phyloP scores from a whole-genome alignment of 1,284 basidiomycete species.

The Chondrostereum purpureum region DNA sequence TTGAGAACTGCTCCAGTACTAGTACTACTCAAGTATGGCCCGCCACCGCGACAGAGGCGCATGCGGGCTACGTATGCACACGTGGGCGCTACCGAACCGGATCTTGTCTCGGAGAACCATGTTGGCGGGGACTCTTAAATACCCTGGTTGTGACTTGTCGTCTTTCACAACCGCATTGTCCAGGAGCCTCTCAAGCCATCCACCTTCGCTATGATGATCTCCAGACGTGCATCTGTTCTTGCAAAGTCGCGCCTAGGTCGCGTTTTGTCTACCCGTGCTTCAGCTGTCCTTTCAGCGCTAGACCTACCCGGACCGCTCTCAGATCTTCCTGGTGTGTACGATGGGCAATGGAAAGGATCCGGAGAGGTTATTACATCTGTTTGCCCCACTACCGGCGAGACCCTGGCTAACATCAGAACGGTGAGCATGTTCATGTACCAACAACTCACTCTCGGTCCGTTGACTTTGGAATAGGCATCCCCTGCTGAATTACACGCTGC shows the following conservation, averaged over 20 bases:
- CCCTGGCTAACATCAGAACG: conserved; percentile 60
- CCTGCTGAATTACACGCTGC: conserved; percentile 61
- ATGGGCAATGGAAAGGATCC: conserved; percentile 72
- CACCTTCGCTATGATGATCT: conserved; percentile 10
- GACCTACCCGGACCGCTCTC: conserved; percentile 49
- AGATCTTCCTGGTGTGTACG: conserved; percentile 61
- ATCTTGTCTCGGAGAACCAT: too few relatives aligned
- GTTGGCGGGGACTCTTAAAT: too few relatives aligned
- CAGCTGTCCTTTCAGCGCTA: conserved; percentile 54
- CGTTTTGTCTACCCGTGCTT: conserved; percentile 55
- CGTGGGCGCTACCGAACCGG: too few relatives aligned
- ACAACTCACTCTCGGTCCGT: conserved; percentile 2
- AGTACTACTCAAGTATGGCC: too few relatives aligned
- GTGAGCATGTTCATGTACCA: conserved; percentile 30
- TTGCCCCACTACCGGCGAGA: conserved; percentile 75
- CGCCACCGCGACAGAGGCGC: too few relatives aligned
- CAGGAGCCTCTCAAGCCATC: too few relatives aligned
- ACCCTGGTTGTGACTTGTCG: conserved; percentile 2
- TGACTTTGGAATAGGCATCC: conserved; percentile 40
- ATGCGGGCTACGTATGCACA: too few relatives aligned
- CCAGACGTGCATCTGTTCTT: not conserved
- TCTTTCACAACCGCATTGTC: too few relatives aligned
- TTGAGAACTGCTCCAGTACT: too few relatives aligned
- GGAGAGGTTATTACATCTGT: conserved; percentile 63
- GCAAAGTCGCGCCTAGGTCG: conserved; percentile 20